Evolutionary conservation across 2,329 filamentous ascomycete species (phyloP).

Genomic region (Aspergillus arachidicola): DNA sequence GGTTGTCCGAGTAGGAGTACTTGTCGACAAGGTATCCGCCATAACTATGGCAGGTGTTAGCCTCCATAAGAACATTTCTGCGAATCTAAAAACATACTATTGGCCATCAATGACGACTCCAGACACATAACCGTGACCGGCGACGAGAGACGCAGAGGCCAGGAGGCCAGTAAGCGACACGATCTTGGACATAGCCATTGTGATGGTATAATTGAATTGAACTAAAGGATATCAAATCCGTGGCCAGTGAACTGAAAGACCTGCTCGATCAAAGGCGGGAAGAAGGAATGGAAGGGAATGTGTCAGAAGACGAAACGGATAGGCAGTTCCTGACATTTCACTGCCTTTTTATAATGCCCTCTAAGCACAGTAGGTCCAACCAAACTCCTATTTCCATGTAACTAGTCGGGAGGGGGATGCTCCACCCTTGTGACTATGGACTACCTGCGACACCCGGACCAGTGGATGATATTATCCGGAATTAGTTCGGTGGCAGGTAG

Average conservation of each 20-base stretch:
- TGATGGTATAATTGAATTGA: slow-evolving; percentile 4
- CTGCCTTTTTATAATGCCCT: slow-evolving; percentile 19
- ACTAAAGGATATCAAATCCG: slow-evolving; percentile 15
- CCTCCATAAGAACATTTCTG: slow-evolving; percentile 12
- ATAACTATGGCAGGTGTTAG: slow-evolving; percentile 36
- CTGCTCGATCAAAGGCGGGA: slow-evolving; percentile 18
- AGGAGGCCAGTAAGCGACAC: slow-evolving; percentile 26
- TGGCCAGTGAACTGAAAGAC: slow-evolving; percentile 16
- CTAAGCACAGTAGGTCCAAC: background rate
- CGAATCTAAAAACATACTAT: slow-evolving; percentile 22
- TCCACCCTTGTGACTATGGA: slow-evolving; percentile 6
- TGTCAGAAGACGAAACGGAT: slow-evolving; percentile 4
- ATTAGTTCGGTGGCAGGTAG: slow-evolving; percentile 3
- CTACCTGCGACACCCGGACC: slow-evolving; percentile 7
- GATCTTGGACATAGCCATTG: slow-evolving; percentile 31
- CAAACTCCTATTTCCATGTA: background rate
- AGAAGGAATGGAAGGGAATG: slow-evolving; percentile 10
- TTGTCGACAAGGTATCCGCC: slow-evolving; percentile 41
- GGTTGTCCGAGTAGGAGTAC: slow-evolving; percentile 36
- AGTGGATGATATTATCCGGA: slow-evolving; percentile 13
- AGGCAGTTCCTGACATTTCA: background rate
- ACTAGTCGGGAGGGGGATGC: background rate
- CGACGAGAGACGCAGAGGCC: slow-evolving; percentile 32
- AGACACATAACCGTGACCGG: slow-evolving; percentile 39
- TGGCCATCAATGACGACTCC: slow-evolving; percentile 32